phyloP scores from a whole-genome alignment of 2,329 filamentous ascomycete species.

The Apiospora arundinis region DNA sequence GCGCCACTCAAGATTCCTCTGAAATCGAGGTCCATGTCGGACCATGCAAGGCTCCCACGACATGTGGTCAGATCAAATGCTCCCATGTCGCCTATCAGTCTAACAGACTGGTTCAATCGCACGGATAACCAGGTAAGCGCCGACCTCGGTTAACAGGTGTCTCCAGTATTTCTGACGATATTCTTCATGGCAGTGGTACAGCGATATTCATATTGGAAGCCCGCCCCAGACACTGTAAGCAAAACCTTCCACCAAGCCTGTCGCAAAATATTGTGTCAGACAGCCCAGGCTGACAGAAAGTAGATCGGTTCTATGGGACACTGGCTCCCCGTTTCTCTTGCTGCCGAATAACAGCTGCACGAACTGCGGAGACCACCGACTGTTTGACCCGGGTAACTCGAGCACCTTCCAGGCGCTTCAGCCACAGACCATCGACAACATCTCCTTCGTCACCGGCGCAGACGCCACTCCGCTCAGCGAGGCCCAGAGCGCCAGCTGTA shows the following conservation, averaged over 20 bases:
- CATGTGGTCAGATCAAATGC: neutral
- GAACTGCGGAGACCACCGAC: slow-evolving; percentile 32
- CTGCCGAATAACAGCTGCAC: slow-evolving; percentile 39
- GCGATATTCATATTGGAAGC: slow-evolving; percentile 25
- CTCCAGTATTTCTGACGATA: neutral
- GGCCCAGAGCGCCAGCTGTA: slow-evolving; percentile 34
- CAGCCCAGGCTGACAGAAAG: too few species aligned
- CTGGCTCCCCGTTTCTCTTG: slow-evolving; percentile 38
- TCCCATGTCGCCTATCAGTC: neutral
- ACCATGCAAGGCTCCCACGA: neutral
- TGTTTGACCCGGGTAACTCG: slow-evolving; percentile 39
- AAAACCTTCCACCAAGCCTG: too few species aligned
- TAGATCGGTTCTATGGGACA: slow-evolving; percentile 43
- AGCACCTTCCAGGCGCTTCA: slow-evolving; percentile 36
- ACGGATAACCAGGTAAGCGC: slow-evolving; percentile 24
- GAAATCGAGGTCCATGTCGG: neutral
- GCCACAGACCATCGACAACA: slow-evolving; percentile 8
- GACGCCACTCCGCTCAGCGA: slow-evolving; percentile 36
- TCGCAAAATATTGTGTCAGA: too few species aligned
- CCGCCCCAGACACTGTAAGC: slow-evolving; percentile 40
- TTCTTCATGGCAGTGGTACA: slow-evolving; percentile 24
- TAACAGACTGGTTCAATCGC: slow-evolving; percentile 26
- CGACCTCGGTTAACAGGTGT: too few species aligned
- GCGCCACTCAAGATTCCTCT: too few species aligned
- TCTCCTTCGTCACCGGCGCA: slow-evolving; percentile 36